Conservation (phyloP, 768 basidiomycete genomes). For the Hericium coralloides region DNA sequence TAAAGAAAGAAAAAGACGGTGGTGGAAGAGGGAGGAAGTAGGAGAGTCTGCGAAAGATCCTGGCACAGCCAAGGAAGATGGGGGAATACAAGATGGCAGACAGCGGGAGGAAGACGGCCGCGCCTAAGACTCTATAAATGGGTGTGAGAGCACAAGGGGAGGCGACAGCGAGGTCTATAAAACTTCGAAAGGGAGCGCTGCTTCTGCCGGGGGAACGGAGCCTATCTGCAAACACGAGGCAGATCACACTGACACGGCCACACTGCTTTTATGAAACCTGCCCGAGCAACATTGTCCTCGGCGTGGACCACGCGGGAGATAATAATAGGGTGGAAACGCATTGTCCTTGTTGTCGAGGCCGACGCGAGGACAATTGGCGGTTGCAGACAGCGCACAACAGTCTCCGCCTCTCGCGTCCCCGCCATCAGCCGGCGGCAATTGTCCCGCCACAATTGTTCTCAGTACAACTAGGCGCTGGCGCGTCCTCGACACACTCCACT, state of each 20-base stretch:
- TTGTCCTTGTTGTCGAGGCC: background rate
- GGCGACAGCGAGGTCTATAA: constrained; percentile 1
- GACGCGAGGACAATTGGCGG: background rate
- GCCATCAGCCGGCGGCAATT: too few relatives aligned
- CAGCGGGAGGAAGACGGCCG: background rate
- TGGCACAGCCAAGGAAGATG: constrained; percentile 13
- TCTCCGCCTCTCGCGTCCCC: background rate
- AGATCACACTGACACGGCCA: background rate
- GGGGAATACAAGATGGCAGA: background rate
- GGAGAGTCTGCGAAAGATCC: constrained; percentile 13
- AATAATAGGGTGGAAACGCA: background rate
- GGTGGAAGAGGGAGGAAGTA: background rate
- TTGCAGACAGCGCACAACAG: background rate
- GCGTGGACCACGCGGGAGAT: background rate
- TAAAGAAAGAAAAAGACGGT: background rate
- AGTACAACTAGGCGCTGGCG: too few relatives aligned
- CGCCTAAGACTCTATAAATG: background rate
- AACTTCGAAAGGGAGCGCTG: background rate
- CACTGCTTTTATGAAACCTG: background rate
- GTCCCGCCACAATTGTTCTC: background rate
- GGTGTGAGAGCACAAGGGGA: background rate
- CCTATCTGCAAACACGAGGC: constrained; percentile 5
- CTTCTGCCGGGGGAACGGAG: constrained; percentile 1
- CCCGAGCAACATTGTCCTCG: background rate
- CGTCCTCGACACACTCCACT: too few relatives aligned